phyloP scores from a whole-genome alignment of 2,329 filamentous ascomycete genomes.

The Colletotrichum sp. region DNA sequence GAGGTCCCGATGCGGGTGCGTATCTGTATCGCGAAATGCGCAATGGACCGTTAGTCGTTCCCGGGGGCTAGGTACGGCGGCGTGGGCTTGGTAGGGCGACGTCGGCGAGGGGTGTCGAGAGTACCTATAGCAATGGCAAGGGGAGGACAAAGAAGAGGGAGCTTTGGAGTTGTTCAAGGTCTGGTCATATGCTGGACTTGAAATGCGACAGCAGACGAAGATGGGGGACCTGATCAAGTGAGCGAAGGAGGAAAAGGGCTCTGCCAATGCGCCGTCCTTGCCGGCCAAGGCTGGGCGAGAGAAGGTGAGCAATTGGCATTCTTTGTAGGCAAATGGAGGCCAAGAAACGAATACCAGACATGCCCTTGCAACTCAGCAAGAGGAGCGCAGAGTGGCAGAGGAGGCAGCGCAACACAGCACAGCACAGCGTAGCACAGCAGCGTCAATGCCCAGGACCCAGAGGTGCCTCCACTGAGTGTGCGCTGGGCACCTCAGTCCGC shows the following conservation, averaged over 20 bases:
- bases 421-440: background rate
- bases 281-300: slow-evolving; percentile 20
- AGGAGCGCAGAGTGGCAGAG: background rate
- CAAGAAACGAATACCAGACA: slow-evolving; percentile 4
- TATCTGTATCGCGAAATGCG: background rate
- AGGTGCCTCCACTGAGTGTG: background rate
- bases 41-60: background rate
- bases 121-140: background rate
- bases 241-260: background rate
- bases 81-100: background rate
- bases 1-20: background rate
- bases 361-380: background rate
- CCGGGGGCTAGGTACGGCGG: background rate
- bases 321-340: slow-evolving; percentile 13
- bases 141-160: background rate
- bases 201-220: background rate
- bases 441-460: background rate
- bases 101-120: background rate
- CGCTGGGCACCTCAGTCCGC: background rate
- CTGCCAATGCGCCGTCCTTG: slow-evolving; percentile 19
- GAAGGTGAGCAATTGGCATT: slow-evolving; percentile 7
- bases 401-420: background rate
- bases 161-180: background rate
- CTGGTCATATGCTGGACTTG: background rate
- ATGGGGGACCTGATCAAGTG: background rate